Conservation (phyloP, 2,329 filamentous ascomycete species). For the Fusarium sp. region DNA sequence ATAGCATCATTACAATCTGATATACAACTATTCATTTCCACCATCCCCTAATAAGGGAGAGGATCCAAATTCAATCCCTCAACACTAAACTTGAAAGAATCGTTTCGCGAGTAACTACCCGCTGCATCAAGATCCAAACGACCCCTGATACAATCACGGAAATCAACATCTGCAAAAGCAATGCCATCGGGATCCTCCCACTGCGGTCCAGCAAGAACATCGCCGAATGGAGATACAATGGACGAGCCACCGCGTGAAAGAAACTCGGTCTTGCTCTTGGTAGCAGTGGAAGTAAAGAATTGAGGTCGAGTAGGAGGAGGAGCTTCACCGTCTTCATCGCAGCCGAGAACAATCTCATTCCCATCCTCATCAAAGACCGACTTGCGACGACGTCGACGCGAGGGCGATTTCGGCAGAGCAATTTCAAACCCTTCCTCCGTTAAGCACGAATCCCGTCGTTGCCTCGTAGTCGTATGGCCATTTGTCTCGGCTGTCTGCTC, state of each 20-base stretch:
- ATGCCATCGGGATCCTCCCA: slow-evolving; percentile 84
- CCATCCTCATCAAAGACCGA: slow-evolving; percentile 68
- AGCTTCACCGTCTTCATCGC: slow-evolving; percentile 47
- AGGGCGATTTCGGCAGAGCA: slow-evolving; percentile 55
- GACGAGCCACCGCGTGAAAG: slow-evolving; percentile 84
- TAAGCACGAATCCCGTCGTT: slow-evolving; percentile 56
- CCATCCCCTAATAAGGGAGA: slow-evolving; percentile 63
- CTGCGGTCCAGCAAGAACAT: slow-evolving; percentile 84
- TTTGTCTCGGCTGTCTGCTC: not conserved
- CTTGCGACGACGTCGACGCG: slow-evolving; percentile 53
- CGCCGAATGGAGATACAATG: slow-evolving; percentile 84
- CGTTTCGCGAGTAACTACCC: slow-evolving; percentile 85
- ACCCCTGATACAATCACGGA: slow-evolving; percentile 89
- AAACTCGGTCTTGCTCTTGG: slow-evolving; percentile 59
- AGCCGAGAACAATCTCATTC: slow-evolving; percentile 67
- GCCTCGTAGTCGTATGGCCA: slow-evolving; percentile 13
- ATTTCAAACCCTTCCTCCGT: slow-evolving; percentile 65
- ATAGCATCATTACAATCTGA: slow-evolving; percentile 34
- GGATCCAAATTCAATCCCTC: slow-evolving; percentile 71
- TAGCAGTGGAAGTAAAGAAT: not conserved
- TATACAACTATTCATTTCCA: slow-evolving; percentile 22
- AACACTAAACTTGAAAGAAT: slow-evolving; percentile 73
- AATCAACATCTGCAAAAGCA: slow-evolving; percentile 81
- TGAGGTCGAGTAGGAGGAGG: slow-evolving; percentile 17
- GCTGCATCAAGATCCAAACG: slow-evolving; percentile 86